A percentile compares a stretch with the other conserved stretches of the same genome.
Conservation (phyloP, 2,329 filamentous ascomycete species). For the Colletotrichum sp. region DNA sequence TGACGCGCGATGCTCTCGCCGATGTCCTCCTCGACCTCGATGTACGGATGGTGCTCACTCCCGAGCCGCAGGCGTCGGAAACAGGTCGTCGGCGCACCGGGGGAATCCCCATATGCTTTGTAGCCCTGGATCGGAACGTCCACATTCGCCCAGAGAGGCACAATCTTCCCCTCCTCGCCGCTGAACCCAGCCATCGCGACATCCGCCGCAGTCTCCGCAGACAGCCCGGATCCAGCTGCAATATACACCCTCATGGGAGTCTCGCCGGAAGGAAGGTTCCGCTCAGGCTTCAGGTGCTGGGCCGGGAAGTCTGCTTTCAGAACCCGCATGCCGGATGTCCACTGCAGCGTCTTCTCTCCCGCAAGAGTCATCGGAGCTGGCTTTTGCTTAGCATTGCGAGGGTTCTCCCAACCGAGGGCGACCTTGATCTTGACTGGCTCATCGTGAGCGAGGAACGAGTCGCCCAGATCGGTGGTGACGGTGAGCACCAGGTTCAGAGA, state of each 20-base stretch:
- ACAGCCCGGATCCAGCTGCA: background rate
- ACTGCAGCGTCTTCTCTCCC: conserved; percentile 26
- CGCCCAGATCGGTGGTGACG: conserved; percentile 63
- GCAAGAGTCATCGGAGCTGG: conserved; percentile 23
- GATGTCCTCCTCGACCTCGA: conserved; percentile 60
- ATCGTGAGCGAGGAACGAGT: conserved; percentile 55
- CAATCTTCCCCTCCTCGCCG: conserved; percentile 40
- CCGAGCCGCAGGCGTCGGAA: conserved; percentile 35
- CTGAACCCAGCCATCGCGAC: background rate
- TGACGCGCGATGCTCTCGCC: conserved; percentile 66
- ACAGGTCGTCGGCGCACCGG: conserved; percentile 27
- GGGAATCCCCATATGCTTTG: background rate
- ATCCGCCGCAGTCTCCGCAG: background rate
- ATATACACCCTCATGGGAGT: background rate
- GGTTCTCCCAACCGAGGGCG: conserved; percentile 30
- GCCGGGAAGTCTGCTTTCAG: conserved; percentile 37
- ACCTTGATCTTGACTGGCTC: conserved; percentile 48
- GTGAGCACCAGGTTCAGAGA: conserved; percentile 53
- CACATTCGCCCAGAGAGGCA: conserved; percentile 47
- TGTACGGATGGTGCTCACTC: conserved; percentile 25
- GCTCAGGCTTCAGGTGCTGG: background rate
- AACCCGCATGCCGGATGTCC: conserved; percentile 38
- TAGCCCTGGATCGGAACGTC: conserved; percentile 1
- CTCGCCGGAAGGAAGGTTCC: background rate
- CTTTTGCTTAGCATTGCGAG: conserved; percentile 25